Conservation (phyloP, 1,284 basidiomycete genomes). For the Cutaneotrichosporon sp. region DNA sequence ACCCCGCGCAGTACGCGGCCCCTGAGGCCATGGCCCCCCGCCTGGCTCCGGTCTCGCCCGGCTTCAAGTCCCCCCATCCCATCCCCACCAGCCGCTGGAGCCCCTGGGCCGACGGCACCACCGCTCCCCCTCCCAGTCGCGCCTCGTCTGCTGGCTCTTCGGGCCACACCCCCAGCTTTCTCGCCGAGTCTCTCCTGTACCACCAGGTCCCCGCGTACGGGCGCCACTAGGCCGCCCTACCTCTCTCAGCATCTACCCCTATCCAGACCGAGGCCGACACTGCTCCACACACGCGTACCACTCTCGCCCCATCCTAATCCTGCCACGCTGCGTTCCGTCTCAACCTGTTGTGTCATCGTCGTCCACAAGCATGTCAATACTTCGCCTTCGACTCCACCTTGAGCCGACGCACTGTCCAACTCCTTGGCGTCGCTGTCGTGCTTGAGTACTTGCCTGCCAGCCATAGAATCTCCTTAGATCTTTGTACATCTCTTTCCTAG, state of each 20-base stretch:
- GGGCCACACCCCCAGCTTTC: neutral
- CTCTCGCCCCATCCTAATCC: neutral
- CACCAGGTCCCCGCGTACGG: neutral
- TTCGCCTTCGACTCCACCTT: neutral
- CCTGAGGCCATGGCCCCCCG: neutral
- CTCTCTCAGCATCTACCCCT: neutral
- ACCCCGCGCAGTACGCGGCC: too few relatives aligned
- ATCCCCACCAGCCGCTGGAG: neutral
- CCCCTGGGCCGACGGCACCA: too few relatives aligned
- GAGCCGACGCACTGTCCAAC: neutral
- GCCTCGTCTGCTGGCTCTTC: neutral
- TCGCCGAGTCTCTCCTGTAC: neutral
- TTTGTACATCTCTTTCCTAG: neutral
- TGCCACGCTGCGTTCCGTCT: too few relatives aligned
- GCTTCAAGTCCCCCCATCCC: neutral
- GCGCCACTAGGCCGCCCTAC: neutral
- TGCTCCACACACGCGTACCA: neutral
- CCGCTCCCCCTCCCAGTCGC: neutral
- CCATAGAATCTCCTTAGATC: conserved; percentile 1
- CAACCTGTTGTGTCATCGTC: neutral
- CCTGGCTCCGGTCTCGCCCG: neutral
- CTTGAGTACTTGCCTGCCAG: neutral
- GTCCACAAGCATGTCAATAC: too few relatives aligned
- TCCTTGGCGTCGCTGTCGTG: neutral
- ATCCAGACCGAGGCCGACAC: neutral